Conservation (phyloP, 306 rosid genomes). For the Medicago truncatula region DNA sequence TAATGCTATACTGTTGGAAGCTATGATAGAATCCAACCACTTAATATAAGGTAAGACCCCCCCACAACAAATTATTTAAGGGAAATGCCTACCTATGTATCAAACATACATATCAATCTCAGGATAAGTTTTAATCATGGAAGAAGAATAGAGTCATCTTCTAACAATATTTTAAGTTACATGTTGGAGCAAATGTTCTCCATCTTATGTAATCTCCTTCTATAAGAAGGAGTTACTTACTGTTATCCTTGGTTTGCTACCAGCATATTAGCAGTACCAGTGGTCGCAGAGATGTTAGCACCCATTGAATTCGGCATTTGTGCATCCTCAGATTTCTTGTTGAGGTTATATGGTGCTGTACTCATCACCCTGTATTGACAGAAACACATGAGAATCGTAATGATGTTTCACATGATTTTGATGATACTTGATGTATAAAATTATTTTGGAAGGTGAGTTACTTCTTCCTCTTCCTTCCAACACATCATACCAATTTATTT, state of each 20-base stretch:
- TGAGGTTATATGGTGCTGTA: constrained; percentile 68
- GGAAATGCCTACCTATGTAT: constrained; percentile 33
- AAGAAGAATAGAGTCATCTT: constrained; percentile 38
- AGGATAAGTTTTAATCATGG: constrained; percentile 17
- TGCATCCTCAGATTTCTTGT: constrained; percentile 58
- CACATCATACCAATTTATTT: not conserved
- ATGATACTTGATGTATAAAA: not conserved
- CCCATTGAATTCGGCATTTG: constrained; percentile 50
- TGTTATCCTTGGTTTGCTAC: constrained; percentile 47
- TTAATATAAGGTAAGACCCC: constrained; percentile 17
- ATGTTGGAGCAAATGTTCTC: constrained; percentile 33
- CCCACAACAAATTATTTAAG: constrained; percentile 33
- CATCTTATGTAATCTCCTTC: constrained; percentile 33
- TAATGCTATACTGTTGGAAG: constrained; percentile 34
- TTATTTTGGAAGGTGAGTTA: not conserved
- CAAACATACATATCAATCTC: constrained; percentile 35
- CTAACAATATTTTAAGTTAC: constrained; percentile 42
- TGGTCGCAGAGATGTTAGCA: constrained; percentile 48
- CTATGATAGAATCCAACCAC: constrained; percentile 28
- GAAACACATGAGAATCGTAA: constrained; percentile 20
- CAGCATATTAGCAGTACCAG: constrained; percentile 13
- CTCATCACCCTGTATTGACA: constrained; percentile 67
- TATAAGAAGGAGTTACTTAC: constrained; percentile 3
- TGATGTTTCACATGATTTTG: constrained; percentile 5
- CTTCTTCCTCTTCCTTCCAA: constrained; percentile 5